Evolutionary conservation across 1,284 basidiomycete genomes (phyloP).

Genomic region (Pterulicium gracile): DNA sequence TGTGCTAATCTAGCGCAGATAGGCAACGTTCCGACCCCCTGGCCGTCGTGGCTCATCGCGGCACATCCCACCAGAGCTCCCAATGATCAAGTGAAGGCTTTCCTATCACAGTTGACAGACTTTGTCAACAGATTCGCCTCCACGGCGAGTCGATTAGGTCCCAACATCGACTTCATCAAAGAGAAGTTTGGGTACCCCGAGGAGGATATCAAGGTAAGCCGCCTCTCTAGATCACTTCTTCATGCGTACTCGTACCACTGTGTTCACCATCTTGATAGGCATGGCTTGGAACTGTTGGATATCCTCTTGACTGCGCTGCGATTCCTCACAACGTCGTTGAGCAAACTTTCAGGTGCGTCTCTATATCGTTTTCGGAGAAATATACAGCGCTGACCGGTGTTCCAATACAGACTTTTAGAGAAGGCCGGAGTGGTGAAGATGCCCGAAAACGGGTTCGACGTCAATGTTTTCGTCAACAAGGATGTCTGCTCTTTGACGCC

Average conservation of each 20-base stretch:
- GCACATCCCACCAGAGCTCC: slow-evolving; percentile 57
- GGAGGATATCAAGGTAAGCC: slow-evolving; percentile 63
- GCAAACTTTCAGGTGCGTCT: slow-evolving; percentile 57
- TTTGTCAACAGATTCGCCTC: slow-evolving; percentile 67
- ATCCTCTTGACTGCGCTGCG: slow-evolving; percentile 53
- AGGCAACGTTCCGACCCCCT: slow-evolving; percentile 83
- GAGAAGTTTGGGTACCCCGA: slow-evolving; percentile 73
- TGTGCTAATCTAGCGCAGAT: slow-evolving; percentile 42
- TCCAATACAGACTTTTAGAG: slow-evolving; percentile 61
- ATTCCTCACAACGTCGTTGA: slow-evolving; percentile 55
- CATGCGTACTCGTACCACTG: neutral
- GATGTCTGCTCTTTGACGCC: slow-evolving; percentile 19
- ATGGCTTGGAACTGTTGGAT: slow-evolving; percentile 75
- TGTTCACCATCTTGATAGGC: slow-evolving; percentile 28
- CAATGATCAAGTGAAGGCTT: slow-evolving; percentile 38
- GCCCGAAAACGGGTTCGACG: slow-evolving; percentile 46
- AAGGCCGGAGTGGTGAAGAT: slow-evolving; percentile 66
- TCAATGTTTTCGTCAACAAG: slow-evolving; percentile 52
- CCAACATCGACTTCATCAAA: slow-evolving; percentile 68
- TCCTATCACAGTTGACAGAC: slow-evolving; percentile 53
- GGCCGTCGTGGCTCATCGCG: slow-evolving; percentile 94
- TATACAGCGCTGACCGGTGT: no score
- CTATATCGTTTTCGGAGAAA: neutral
- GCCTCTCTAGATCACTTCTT: slow-evolving; percentile 11
- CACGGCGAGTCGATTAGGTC: slow-evolving; percentile 41